phyloP scores from a whole-genome alignment of 2,329 filamentous ascomycete genomes.

The Pezicula carpinea region DNA sequence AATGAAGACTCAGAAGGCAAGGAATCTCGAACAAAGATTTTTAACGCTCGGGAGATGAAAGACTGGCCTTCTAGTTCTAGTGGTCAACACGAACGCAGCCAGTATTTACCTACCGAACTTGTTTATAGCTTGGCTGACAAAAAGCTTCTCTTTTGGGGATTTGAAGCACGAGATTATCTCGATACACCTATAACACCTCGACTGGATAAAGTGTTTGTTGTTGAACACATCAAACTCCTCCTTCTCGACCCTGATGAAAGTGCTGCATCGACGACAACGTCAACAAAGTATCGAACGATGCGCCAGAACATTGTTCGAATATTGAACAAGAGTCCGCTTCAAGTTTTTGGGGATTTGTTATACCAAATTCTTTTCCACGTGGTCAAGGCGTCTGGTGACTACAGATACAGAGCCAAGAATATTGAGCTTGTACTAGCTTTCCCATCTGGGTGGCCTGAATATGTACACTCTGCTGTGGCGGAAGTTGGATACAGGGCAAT shows the following conservation, averaged over 20 bases:
- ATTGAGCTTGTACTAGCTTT: constrained; percentile 13
- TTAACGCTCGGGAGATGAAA: constrained; percentile 2
- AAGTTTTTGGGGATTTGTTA: constrained; percentile 9
- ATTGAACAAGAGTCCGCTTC: constrained; percentile 2
- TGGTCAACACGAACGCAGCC: constrained; percentile 3
- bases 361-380: constrained; percentile 1
- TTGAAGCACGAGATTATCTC: constrained; percentile 9
- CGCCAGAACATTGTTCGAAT: constrained; percentile 1
- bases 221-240: constrained; percentile 11
- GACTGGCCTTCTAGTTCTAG: constrained; percentile 4
- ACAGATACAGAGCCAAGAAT: neutral
- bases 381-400: neutral
- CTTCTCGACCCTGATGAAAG: constrained; percentile 4
- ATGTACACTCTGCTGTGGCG: constrained; percentile 8
- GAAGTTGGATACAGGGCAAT: constrained; percentile 6
- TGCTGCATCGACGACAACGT: neutral
- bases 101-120: constrained; percentile 10
- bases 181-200: constrained; percentile 4
- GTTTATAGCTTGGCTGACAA: constrained; percentile 4
- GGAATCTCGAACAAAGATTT: neutral
- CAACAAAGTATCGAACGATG: constrained; percentile 1
- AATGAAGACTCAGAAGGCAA: neutral
- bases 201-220: constrained; percentile 7
- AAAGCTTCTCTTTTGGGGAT: constrained; percentile 8
- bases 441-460: constrained; percentile 12